Percentiles rank a stretch among this genome's conserved stretches.
phyloP scores from a whole-genome alignment of 805 yeast genomes.

The Candida ipomoeae region DNA sequence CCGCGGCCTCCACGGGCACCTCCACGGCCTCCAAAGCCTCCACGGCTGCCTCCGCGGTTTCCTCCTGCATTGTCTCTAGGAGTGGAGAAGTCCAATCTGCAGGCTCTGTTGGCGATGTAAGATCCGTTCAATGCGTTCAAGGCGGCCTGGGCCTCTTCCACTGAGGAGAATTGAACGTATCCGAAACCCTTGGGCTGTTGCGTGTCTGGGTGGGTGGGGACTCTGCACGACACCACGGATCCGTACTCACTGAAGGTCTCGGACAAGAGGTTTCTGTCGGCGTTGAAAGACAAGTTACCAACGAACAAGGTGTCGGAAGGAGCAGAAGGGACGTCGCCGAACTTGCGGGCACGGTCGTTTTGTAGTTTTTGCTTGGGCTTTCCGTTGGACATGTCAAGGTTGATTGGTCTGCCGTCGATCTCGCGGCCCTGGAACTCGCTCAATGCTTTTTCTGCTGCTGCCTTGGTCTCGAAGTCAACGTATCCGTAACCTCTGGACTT shows the following conservation, averaged over 20 bases:
- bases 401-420: slow-evolving; percentile 95
- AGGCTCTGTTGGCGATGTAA: slow-evolving; percentile 84
- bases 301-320: slow-evolving; percentile 96
- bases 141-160: slow-evolving; percentile 90
- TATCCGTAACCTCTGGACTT: slow-evolving; percentile 97
- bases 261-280: slow-evolving; percentile 74
- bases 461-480: slow-evolving; percentile 82
- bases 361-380: slow-evolving; percentile 64
- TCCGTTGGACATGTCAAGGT: slow-evolving; percentile 85
- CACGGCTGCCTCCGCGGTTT: slow-evolving; percentile 18
- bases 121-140: slow-evolving; percentile 84
- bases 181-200: slow-evolving; percentile 99
- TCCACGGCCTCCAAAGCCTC: slow-evolving; percentile 15
- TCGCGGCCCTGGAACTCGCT: slow-evolving; percentile 85
- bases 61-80: slow-evolving; percentile 58
- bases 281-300: slow-evolving; percentile 92
- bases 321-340: slow-evolving; percentile 83
- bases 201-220: slow-evolving; percentile 98
- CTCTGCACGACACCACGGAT: slow-evolving; percentile 79
- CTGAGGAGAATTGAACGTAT: slow-evolving; percentile 82
- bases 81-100: slow-evolving; percentile 91
- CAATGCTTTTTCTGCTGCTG: slow-evolving; percentile 82
- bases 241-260: slow-evolving; percentile 75
- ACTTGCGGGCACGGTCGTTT: slow-evolving; percentile 79
- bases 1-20: slow-evolving; percentile 18